Conservation (phyloP, 169 alveolate species). For the Cryptosporidium viatorum region DNA sequence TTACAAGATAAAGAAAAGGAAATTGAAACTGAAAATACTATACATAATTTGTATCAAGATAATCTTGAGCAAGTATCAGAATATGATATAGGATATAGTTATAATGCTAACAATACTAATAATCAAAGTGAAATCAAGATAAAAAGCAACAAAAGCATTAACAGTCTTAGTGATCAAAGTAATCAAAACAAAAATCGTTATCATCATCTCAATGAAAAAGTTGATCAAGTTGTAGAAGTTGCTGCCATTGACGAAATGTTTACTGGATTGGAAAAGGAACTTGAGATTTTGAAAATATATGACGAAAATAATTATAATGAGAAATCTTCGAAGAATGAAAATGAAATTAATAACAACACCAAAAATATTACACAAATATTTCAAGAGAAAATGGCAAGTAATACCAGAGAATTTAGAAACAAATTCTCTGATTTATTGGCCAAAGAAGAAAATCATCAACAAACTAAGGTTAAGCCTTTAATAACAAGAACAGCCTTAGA, state of each 20-base stretch:
- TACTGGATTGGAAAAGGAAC: conserved; percentile 52
- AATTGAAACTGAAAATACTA: background rate
- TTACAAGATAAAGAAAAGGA: conserved; percentile 9
- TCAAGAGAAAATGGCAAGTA: conserved; percentile 17
- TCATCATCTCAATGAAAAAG: background rate
- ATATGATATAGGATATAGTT: background rate
- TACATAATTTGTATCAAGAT: background rate
- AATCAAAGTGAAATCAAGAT: background rate
- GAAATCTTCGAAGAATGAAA: background rate
- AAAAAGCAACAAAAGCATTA: background rate
- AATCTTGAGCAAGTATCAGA: background rate
- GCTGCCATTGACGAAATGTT: conserved; percentile 34
- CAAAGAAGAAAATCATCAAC: background rate
- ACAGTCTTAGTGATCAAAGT: background rate
- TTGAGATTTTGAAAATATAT: conserved; percentile 45
- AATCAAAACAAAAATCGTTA: too few species aligned
- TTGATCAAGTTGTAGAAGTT: background rate
- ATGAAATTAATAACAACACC: background rate
- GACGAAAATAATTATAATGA: conserved; percentile 1
- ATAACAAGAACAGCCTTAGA: conserved; percentile 63
- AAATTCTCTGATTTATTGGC: background rate
- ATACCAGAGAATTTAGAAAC: conserved; percentile 2
- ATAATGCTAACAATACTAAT: background rate
- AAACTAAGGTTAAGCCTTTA: conserved; percentile 28
- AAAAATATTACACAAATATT: conserved; percentile 3